Conservation (phyloP, 352 stramenopile species). For the Blastocystis sp. region DNA sequence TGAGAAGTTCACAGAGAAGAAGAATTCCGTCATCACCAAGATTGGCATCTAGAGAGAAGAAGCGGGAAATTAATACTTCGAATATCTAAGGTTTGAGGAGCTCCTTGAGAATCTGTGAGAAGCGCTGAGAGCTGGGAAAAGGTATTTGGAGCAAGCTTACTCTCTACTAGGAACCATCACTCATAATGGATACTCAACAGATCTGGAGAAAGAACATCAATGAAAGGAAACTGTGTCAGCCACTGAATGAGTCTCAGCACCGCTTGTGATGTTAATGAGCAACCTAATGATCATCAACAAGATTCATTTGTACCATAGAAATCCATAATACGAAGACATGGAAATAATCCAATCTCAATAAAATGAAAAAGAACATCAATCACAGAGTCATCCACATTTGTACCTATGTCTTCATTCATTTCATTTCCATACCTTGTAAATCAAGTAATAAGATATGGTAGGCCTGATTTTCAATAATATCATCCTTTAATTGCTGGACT, state of each 20-base stretch:
- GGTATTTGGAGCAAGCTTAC: background rate
- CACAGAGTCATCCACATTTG: background rate
- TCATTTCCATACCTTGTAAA: background rate
- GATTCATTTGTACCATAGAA: background rate
- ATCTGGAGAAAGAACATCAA: conserved; percentile 23
- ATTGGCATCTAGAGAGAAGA: background rate
- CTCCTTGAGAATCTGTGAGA: background rate
- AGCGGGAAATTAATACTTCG: background rate
- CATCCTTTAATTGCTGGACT: conserved; percentile 30
- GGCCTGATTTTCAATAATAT: conserved; percentile 7
- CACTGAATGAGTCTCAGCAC: background rate
- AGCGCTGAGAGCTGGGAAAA: background rate
- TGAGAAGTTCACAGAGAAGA: conserved; percentile 17
- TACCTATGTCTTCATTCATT: background rate
- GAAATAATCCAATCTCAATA: conserved; percentile 17
- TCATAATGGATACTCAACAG: background rate
- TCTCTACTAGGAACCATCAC: background rate
- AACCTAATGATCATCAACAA: background rate
- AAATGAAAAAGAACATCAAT: background rate
- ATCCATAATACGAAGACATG: conserved; percentile 37
- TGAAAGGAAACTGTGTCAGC: background rate
- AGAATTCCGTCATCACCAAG: conserved; percentile 32
- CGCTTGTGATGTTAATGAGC: background rate
- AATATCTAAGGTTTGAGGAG: background rate
- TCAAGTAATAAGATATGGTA: conserved; percentile 29